These are phyloP conservation scores for Acanthamoeba healyi DNA, from an alignment of 208 protist species.

Conservation along the genomic window DNA sequence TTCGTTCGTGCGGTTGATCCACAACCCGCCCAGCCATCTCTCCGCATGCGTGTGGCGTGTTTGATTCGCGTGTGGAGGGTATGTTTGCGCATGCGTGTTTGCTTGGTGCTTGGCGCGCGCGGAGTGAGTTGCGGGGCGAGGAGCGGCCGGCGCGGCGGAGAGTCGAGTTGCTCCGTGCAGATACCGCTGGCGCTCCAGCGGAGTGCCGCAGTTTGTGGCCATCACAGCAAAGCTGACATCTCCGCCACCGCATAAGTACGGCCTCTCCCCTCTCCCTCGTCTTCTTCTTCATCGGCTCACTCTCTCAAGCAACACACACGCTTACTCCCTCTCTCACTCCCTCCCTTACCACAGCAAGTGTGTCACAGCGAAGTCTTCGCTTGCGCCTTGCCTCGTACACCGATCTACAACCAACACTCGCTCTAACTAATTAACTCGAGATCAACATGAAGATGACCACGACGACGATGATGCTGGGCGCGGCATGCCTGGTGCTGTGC, in stretches of 20 bases:
- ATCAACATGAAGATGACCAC: neutral
- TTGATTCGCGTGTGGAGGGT: too few species aligned
- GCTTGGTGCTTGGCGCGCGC: too few species aligned
- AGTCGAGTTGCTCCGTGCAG: neutral
- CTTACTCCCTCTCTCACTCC: too few species aligned
- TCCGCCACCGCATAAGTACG: slow-evolving; percentile 1
- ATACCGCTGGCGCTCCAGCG: neutral
- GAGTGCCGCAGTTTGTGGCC: neutral
- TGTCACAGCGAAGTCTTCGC: slow-evolving; percentile 40
- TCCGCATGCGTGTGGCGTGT: too few species aligned
- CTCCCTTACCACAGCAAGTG: neutral
- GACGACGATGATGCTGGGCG: neutral
- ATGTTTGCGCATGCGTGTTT: too few species aligned
- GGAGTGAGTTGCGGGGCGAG: too few species aligned
- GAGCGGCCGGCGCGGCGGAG: neutral
- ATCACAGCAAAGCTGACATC: neutral
- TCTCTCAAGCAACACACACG: neutral
- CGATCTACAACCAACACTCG: slow-evolving; percentile 16
- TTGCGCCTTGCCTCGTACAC: slow-evolving; percentile 14
- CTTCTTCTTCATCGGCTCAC: slow-evolving; percentile 19
- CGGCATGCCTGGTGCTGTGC: neutral
- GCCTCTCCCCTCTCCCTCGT: neutral
- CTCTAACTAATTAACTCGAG: neutral
- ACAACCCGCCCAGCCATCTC: too few species aligned
- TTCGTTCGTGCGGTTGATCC: too few species aligned